Evolutionary conservation across 208 protist genomes (phyloP).

Genomic region (Leptomonas pyrrhocoris): DNA sequence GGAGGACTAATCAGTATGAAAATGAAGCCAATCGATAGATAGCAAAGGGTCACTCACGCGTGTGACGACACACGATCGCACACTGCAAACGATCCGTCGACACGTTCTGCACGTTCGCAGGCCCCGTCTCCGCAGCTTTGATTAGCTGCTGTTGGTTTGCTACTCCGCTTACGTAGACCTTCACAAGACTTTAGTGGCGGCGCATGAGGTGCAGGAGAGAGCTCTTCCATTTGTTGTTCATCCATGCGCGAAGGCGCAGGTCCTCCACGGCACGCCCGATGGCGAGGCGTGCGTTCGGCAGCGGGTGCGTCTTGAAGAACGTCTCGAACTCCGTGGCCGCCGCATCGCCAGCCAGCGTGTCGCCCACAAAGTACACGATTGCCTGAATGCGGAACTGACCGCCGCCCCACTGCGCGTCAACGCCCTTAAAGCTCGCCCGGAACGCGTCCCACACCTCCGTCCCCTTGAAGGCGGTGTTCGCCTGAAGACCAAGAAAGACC

Average conservation of each 20-base stretch:
- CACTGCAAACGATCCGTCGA: no score
- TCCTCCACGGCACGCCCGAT: constrained; percentile 73
- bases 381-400: constrained; percentile 90
- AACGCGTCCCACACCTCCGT: constrained; percentile 78
- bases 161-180: neutral
- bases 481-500: constrained; percentile 56
- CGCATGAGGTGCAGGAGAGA: constrained; percentile 23
- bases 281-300: constrained; percentile 77
- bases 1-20: neutral
- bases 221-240: constrained; percentile 62
- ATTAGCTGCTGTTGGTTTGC: neutral
- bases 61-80: no score
- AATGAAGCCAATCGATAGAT: no score
- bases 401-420: constrained; percentile 85
- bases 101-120: no score
- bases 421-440: constrained; percentile 62
- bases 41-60: no score
- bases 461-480: constrained; percentile 50
- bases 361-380: constrained; percentile 71
- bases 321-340: constrained; percentile 57
- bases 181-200: neutral
- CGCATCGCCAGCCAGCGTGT: constrained; percentile 53
- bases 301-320: constrained; percentile 77
- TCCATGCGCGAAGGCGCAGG: constrained; percentile 63
- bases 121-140: no score